Percentiles rank a stretch among this genome's conserved stretches.
These are phyloP conservation scores for Goffeauzyma gilvescens DNA, from an alignment of 768 basidiomycete genomes.

Conservation along the genomic window DNA sequence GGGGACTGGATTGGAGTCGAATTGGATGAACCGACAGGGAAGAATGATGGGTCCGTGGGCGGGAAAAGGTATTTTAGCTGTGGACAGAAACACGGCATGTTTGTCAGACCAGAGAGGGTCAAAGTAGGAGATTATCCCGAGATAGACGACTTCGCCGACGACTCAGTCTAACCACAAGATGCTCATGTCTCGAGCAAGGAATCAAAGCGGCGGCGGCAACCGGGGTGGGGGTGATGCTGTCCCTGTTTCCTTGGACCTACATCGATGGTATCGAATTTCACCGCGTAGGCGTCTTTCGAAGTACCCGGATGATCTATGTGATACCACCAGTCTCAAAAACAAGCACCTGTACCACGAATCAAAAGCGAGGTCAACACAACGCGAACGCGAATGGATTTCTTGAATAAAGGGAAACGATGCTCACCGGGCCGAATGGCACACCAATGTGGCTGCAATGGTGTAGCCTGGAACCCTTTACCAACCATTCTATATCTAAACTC, in stretches of 20 bases:
- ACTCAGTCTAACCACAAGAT: no score
- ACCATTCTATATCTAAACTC: slow-evolving; percentile 44
- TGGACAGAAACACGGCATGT: slow-evolving; percentile 55
- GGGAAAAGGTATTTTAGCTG: slow-evolving; percentile 74
- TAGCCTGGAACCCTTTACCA: slow-evolving; percentile 44
- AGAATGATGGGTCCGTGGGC: slow-evolving; percentile 79
- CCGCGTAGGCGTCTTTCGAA: no score
- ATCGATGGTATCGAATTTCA: no score
- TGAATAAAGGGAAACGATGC: no score
- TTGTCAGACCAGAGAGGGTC: slow-evolving; percentile 67
- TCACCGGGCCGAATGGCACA: slow-evolving; percentile 46
- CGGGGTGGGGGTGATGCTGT: no score
- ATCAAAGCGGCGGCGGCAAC: no score
- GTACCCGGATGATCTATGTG: no score
- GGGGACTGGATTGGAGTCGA: slow-evolving; percentile 73
- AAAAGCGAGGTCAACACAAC: not conserved
- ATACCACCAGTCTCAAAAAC: no score
- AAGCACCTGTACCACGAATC: no score
- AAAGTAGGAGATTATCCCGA: slow-evolving; percentile 70
- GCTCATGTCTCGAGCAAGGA: no score
- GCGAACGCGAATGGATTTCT: not conserved
- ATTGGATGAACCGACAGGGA: slow-evolving; percentile 87
- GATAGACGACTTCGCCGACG: slow-evolving; percentile 50
- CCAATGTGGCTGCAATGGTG: slow-evolving; percentile 50
- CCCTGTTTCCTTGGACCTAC: no score